Percentiles rank a stretch among this genome's conserved stretches.
Evolutionary conservation across 164 flowering plant species (phyloP).

Genomic region (Umbellularia californica): DNA sequence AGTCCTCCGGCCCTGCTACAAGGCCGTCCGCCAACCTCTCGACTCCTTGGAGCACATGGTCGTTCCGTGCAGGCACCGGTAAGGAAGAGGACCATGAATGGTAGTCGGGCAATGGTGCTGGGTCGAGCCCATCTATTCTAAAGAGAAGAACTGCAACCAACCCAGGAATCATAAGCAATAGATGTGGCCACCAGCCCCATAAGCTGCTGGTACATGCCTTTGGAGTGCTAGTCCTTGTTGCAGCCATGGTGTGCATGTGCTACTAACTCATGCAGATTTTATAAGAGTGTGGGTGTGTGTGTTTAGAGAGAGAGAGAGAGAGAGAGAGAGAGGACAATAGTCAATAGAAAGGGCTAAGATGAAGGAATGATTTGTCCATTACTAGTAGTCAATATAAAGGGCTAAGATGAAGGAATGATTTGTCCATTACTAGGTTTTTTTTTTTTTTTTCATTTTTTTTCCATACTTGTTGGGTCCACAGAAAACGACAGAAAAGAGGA

Average conservation of each 20-base stretch:
- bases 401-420: too few relatives aligned
- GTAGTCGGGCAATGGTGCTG: conserved; percentile 32
- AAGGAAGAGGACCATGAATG: conserved; percentile 3
- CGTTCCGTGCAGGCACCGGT: conserved; percentile 17
- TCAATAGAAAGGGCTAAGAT: too few relatives aligned
- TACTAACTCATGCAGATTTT: too few relatives aligned
- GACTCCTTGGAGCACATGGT: conserved; percentile 24
- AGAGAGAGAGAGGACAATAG: too few relatives aligned
- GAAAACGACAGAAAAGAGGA: too few relatives aligned
- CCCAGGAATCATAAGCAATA: conserved; percentile 19
- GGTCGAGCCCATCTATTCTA: conserved; percentile 32
- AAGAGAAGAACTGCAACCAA: conserved; percentile 23
- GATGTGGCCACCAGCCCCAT: not conserved
- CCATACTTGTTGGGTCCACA: too few relatives aligned
- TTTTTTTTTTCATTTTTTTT: too few relatives aligned
- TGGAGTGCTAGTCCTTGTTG: not conserved
- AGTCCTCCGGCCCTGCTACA: conserved; percentile 39
- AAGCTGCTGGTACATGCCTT: not conserved
- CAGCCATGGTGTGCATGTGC: not conserved
- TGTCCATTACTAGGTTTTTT: too few relatives aligned
- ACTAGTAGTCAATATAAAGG: too few relatives aligned
- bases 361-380: too few relatives aligned
- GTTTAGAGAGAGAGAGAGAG: too few relatives aligned
- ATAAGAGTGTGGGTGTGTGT: too few relatives aligned
- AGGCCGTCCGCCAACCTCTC: conserved; percentile 28